These are phyloP conservation scores for Ogataea chonburiensis DNA, from an alignment of 805 yeast genomes.

Conservation along the genomic window DNA sequence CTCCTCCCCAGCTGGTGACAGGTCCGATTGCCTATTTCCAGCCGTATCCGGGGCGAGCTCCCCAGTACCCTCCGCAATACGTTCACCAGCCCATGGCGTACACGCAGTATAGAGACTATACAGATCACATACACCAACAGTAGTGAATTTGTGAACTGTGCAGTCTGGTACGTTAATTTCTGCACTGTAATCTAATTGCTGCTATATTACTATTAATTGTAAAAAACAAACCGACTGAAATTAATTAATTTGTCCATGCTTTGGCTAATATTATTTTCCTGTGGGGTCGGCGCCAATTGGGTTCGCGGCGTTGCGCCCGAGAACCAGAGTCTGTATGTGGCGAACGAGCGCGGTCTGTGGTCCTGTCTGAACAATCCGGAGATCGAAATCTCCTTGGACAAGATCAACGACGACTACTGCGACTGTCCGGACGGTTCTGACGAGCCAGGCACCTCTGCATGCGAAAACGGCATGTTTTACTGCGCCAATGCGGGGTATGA, in stretches of 20 bases:
- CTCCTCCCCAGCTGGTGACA: slow-evolving; percentile 4
- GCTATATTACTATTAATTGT: too few relatives aligned
- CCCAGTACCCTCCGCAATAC: slow-evolving; percentile 12
- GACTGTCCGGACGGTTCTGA: slow-evolving; percentile 98
- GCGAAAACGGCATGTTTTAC: slow-evolving; percentile 55
- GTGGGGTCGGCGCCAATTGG: slow-evolving; percentile 2
- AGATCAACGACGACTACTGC: slow-evolving; percentile 85
- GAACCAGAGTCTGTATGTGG: slow-evolving; percentile 44
- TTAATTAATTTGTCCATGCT: slow-evolving; percentile 1
- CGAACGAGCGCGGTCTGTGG: slow-evolving; percentile 59
- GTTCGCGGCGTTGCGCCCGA: slow-evolving; percentile 40
- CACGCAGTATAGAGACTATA: slow-evolving; percentile 6
- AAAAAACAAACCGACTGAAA: too few relatives aligned
- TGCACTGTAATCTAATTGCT: too few relatives aligned
- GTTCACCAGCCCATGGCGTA: slow-evolving; percentile 4
- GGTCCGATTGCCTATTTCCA: slow-evolving; percentile 3
- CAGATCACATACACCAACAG: slow-evolving; percentile 1
- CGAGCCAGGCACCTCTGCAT: slow-evolving; percentile 94
- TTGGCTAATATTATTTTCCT: slow-evolving; percentile 2
- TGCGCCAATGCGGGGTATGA: slow-evolving; percentile 75
- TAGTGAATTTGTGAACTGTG: background rate
- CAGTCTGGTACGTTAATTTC: too few relatives aligned
- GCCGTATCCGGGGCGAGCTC: slow-evolving; percentile 7
- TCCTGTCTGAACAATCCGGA: slow-evolving; percentile 66
- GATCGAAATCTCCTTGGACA: slow-evolving; percentile 55